Evolutionary conservation across 2,329 filamentous ascomycete species (phyloP).

Genomic region (Stachybotrys chartarum): DNA sequence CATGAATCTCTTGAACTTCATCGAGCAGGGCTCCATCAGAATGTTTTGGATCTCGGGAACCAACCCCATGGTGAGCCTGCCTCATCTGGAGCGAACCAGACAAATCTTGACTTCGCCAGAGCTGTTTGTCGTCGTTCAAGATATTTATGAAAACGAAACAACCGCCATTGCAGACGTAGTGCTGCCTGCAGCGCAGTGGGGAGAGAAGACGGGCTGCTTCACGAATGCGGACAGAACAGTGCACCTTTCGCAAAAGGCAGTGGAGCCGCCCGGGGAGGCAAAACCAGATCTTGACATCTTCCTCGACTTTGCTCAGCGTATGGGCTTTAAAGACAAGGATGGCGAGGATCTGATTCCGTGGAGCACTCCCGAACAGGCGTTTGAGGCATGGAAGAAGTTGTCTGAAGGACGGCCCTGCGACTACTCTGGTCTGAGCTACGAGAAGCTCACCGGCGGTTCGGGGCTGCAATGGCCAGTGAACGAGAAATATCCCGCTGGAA

Average conservation of each 20-base stretch:
- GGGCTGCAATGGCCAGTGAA: slow-evolving; percentile 31
- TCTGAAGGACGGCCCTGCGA: slow-evolving; percentile 26
- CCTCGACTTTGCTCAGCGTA: slow-evolving; percentile 22
- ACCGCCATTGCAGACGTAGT: slow-evolving; percentile 27
- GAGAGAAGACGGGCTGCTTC: slow-evolving; percentile 29
- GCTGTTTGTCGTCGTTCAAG: slow-evolving; percentile 25
- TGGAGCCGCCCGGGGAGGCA: slow-evolving; percentile 28
- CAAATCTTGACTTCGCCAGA: slow-evolving; percentile 21
- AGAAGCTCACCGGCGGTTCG: slow-evolving; percentile 23
- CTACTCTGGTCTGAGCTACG: slow-evolving; percentile 24
- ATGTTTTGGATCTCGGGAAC: slow-evolving; percentile 31
- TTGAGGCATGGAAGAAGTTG: slow-evolving; percentile 26
- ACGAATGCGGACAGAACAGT: slow-evolving; percentile 30
- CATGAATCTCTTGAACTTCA: slow-evolving; percentile 26
- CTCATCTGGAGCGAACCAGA: slow-evolving; percentile 20
- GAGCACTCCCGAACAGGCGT: slow-evolving; percentile 21
- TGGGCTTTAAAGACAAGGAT: slow-evolving; percentile 26
- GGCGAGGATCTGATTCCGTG: slow-evolving; percentile 21
- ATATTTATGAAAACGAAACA: slow-evolving; percentile 29
- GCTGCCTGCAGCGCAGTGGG: slow-evolving; percentile 27
- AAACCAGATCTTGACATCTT: slow-evolving; percentile 27
- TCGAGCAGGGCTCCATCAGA: slow-evolving; percentile 22
- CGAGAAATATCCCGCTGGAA: slow-evolving; percentile 20
- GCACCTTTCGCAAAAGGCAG: slow-evolving; percentile 27
- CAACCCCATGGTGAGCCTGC: slow-evolving; percentile 29